Base-by-base conservation (phyloP, 129 eudicot genomes). In the Flaveria brownii region DNA sequence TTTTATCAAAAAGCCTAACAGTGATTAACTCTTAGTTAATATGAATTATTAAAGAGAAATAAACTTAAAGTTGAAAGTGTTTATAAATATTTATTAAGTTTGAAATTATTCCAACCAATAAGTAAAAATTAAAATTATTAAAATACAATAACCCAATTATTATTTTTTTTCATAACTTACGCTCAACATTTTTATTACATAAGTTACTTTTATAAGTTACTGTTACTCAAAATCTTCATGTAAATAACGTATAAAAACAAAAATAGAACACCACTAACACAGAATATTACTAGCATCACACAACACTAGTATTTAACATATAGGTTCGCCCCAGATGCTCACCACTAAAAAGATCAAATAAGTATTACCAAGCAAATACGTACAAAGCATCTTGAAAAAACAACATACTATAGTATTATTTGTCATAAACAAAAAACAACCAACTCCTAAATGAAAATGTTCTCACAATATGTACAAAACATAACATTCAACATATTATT, bases 381-480 rank as follows among this genome's bases (percentile, higher is more conserved):
- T 25, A 9, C 41, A 61, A 13, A 62, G 20, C 55, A 70, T 78
- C 73, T 36, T 14, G 30, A 64, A 41, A 72, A 49, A 16, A 51
- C 52, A n/a, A n/a, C 68, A 41, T 17, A 42, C 73, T 80, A 73
- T 52, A 80, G 61, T 64, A 73, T 72, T 79, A 23, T 26, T 72
- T 41, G 33, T 13, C 15, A 50, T 13, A 71, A 47, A 61, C 33
- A 52, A 26, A 56, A 25, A 43, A 64, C 76, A 80, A 67, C 41
- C 23, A 67, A 80, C 75, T 56, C n/a, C 77, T 63, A 71, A 78
- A 36, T 22, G 33, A 61, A 65, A 61, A 20, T 46, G 82, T 71
- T 45, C 76, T 80, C 75, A 68, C 75, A 74, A 46, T 80, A 80
- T 80, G 22, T 80, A 80, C 49, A 80, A 67, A 74, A 46, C 84